Base-by-base conservation (phyloP, 495 filamentous ascomycete genomes). In the Emericellopsis terricola region DNA sequence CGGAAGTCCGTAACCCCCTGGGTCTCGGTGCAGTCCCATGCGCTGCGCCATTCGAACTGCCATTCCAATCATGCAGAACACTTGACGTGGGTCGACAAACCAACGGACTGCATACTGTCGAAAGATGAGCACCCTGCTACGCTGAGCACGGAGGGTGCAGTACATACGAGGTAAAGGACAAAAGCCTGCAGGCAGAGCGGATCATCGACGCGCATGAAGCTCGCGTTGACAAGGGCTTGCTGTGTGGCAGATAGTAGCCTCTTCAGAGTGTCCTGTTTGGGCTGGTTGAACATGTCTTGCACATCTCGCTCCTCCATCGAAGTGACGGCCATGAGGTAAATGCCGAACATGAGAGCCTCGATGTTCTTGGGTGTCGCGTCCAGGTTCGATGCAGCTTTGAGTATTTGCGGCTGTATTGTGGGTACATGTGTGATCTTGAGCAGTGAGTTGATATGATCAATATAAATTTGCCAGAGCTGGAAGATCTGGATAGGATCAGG, bases 391-490 rank as follows among this genome's bases (percentile, higher is more conserved):
- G 55, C 52, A 15, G 62, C 65, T 31, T 59, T 56, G 34, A 71
- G 56, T 28, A 74, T 61, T 8, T 56, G 48, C 23, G 56, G 54
- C 45, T 74, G 70, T 9, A 75, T 41, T 10, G 71, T 78, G 2
- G 73, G 72, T 0, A 60, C 64, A 53, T 83, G 78, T 14, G 72
- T 62, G 16, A 81, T 49, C 42, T 80, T 81, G 11, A 69, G 61
- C n/a, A 83, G 45, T 1, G 76, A 75, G 46, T 81, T 73, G 46
- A 81, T 66, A 49, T 77, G 77, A 35, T 63, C 63, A 29, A 78
- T 60, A 45, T 75, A 81, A 0, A 67, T 64, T 44, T 82, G 73
- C 78, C 78, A 83, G 14, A 85, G 48, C 41, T 72, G 67, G 42
- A 83, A 73, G 15, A 83, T 74, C 37, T 83, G 76, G 34, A 81